phyloP scores from a whole-genome alignment of 139 green algal species.

The Pleodorina starrii region DNA sequence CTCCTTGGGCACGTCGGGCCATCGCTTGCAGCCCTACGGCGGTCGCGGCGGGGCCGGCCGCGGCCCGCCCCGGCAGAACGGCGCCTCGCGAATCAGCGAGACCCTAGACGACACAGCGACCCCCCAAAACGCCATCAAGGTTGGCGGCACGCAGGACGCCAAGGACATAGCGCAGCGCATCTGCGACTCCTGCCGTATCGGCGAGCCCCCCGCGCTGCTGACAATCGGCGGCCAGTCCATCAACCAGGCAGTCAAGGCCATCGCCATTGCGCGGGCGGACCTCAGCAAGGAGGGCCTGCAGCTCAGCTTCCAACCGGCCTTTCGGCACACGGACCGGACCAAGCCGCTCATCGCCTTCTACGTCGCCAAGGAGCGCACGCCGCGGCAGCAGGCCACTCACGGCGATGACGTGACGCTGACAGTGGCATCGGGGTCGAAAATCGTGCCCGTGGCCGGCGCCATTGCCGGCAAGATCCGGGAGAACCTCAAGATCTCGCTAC shows the following conservation, averaged over 20 bases:
- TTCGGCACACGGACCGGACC: slow-evolving; percentile 67
- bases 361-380: slow-evolving; percentile 56
- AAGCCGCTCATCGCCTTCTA: slow-evolving; percentile 76
- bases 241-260: slow-evolving; percentile 72
- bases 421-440: slow-evolving; percentile 29
- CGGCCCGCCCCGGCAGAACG: background rate
- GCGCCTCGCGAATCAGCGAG: slow-evolving; percentile 33
- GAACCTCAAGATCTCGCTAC: slow-evolving; percentile 39
- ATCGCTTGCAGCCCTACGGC: slow-evolving; percentile 34
- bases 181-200: background rate
- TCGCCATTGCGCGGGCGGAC: slow-evolving; percentile 59
- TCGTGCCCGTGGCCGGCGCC: slow-evolving; percentile 51
- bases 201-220: slow-evolving; percentile 67
- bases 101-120: slow-evolving; percentile 40
- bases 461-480: slow-evolving; percentile 57
- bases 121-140: slow-evolving; percentile 53
- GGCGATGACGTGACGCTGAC: slow-evolving; percentile 43
- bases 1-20: background rate
- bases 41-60: background rate
- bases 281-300: slow-evolving; percentile 56
- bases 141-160: slow-evolving; percentile 48
- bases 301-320: slow-evolving; percentile 78
- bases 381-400: background rate
- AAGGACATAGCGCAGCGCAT: slow-evolving; percentile 54
- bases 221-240: slow-evolving; percentile 69